A percentile compares a stretch with the other conserved stretches of the same genome.
Conservation (phyloP, 2,329 filamentous ascomycete genomes). For the Metarhizium anisopliae region DNA sequence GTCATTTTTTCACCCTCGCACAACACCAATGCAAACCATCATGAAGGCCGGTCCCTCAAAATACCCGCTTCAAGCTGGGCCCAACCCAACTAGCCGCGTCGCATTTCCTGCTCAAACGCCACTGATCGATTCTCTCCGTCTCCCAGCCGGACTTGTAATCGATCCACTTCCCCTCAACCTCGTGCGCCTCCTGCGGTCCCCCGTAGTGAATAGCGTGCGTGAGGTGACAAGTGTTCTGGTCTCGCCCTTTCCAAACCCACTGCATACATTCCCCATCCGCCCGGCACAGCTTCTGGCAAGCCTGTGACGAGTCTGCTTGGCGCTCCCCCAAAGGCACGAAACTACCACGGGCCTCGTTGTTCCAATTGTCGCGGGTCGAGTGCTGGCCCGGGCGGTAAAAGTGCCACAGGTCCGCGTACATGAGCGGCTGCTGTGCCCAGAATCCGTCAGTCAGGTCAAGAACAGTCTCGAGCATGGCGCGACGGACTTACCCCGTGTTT, state of each 20-base stretch:
- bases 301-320: conserved; percentile 17
- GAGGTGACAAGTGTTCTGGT: conserved; percentile 18
- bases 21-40: neutral
- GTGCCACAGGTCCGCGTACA: conserved; percentile 28
- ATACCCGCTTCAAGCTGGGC: conserved; percentile 12
- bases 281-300: conserved; percentile 17
- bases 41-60: neutral
- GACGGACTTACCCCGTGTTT: conserved; percentile 6
- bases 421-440: conserved; percentile 19
- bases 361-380: conserved; percentile 16
- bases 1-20: neutral
- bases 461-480: conserved; percentile 15
- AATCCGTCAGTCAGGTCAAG: neutral
- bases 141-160: conserved; percentile 22
- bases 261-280: conserved; percentile 17
- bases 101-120: conserved; percentile 17
- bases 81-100: conserved; percentile 21
- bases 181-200: conserved; percentile 11
- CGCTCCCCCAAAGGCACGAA: conserved; percentile 15
- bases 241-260: conserved; percentile 20
- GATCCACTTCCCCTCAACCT: conserved; percentile 12
- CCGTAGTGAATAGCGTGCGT: conserved; percentile 19
- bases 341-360: conserved; percentile 20
- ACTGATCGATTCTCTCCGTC: conserved; percentile 16
- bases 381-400: conserved; percentile 23